Percentiles rank a stretch among this genome's conserved stretches.
Evolutionary conservation across 2,329 filamentous ascomycete genomes (phyloP).

Genomic region (Aureobasidium sp.): DNA sequence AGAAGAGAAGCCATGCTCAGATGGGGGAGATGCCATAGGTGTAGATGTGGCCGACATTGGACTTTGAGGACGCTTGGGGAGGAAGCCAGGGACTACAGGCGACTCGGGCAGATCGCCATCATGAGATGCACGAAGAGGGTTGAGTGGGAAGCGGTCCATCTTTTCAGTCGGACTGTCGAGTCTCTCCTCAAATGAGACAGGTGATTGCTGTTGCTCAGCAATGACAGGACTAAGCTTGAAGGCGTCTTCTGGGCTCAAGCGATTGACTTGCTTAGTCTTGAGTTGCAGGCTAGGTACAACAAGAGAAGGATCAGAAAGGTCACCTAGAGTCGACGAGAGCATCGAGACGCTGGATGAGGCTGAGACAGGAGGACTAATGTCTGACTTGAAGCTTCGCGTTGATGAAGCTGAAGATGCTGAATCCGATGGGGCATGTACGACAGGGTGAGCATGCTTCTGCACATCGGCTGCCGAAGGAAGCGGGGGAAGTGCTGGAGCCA

Average conservation of each 20-base stretch:
- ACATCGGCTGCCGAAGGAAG: conserved; percentile 1
- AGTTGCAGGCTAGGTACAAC: conserved; percentile 11
- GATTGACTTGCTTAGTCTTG: conserved; percentile 7
- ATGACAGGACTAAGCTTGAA: background rate
- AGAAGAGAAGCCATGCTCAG: conserved; percentile 4
- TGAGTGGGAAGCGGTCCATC: background rate
- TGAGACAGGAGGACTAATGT: conserved; percentile 26
- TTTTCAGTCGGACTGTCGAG: conserved; percentile 2
- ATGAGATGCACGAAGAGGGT: background rate
- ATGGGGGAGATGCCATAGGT: background rate
- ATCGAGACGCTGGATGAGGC: conserved; percentile 26
- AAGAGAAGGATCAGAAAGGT: background rate
- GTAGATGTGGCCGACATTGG: background rate
- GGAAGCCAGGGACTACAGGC: conserved; percentile 28
- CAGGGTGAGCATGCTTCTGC: conserved; percentile 1
- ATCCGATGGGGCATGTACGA: conserved; percentile 13
- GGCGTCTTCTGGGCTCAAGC: conserved; percentile 8
- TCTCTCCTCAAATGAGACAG: background rate
- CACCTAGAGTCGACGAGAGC: conserved; percentile 9
- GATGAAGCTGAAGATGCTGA: conserved; percentile 18
- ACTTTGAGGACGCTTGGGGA: background rate
- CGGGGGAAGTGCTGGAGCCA: conserved; percentile 25
- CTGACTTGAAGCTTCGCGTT: conserved; percentile 22
- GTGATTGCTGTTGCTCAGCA: background rate
- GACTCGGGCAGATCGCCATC: conserved; percentile 23